A percentile compares a stretch with the other conserved stretches of the same genome.
Evolutionary conservation across 164 flowering plant genomes (phyloP).

Genomic region (Berberis vulgaris): DNA sequence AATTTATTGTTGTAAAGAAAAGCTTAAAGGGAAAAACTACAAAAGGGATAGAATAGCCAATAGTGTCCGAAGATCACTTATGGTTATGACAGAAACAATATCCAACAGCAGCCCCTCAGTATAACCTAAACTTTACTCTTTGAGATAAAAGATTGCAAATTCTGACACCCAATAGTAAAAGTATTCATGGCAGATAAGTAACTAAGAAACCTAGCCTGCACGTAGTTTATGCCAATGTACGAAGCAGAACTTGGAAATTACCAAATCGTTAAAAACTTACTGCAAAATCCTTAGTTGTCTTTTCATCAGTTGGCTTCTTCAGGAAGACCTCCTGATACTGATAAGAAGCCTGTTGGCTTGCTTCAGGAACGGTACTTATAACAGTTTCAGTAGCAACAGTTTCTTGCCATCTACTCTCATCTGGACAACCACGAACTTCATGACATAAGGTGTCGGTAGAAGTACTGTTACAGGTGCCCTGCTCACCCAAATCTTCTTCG

Average conservation of each 20-base stretch:
- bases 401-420: not conserved
- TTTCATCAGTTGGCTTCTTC: constrained; percentile 13
- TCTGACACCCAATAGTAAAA: no score
- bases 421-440: not conserved
- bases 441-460: not conserved
- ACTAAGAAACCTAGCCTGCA: not conserved
- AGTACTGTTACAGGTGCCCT: not conserved
- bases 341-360: constrained; percentile 3
- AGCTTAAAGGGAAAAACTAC: no score
- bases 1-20: no score
- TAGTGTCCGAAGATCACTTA: no score
- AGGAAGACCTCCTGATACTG: constrained; percentile 15
- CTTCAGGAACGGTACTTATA: no score
- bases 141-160: no score
- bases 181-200: no score
- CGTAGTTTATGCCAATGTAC: not conserved
- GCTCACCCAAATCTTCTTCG: constrained; percentile 24
- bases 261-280: constrained; percentile 3
- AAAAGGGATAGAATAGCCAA: no score
- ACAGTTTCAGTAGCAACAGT: no score
- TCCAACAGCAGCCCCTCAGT: no score
- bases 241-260: not conserved
- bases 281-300: not conserved
- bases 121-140: no score
- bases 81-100: no score